Evolutionary conservation across 2,329 filamentous ascomycete species (phyloP), one percentile per base, ranked within the genome.

Genomic region (Hypoxylon sp.): DNA sequence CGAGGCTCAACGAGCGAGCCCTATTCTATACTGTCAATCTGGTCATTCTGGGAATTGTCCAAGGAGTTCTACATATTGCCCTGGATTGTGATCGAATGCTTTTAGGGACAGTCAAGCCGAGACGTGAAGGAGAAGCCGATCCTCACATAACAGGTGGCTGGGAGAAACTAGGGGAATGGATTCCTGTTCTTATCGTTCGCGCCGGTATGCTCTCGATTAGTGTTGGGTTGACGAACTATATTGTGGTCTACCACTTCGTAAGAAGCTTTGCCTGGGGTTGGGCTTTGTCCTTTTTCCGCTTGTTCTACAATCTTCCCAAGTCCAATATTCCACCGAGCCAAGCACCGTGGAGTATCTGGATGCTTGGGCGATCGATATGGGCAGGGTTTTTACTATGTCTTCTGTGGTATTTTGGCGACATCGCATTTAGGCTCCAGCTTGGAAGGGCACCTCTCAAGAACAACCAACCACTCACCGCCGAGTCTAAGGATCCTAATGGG

Each of bases 401-500:
- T 19, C 80, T 97, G 32, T 97, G 94, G 93, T 87, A 93, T 63
- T 82, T 90, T 23, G 89, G 90, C 43, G 97, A 96, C 76, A 82
- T 87, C 28, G 87, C 92, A 25, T 97, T 98, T 77, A 91, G 91
- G 4, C 81, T 90, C n/a, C 94, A 93, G 78, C 88, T 97, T 75
- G 89, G 90, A 25, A 90, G 91, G 77, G 89, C 92, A 73, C 95
- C 95, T 0, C 78, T 97, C 59, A 97, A 97, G 82, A 92, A 92
- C 72, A 90, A 87, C n/a, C 87, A 90, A 74, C 94, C 94, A 3
- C 86, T 98, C 61, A 97, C 93, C 0, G 87, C 87, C 17, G 92
- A 95, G 72, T 93, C 93, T 14, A 96, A 93, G 76, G 94, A 98
- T 78, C 93, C 95, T 0, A 98, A 97, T 75, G 94, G 93, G 36